Evolutionary conservation across 768 basidiomycete species (phyloP), one percentile per base, ranked within the genome.

Genomic region (Steccherinum ochraceum): DNA sequence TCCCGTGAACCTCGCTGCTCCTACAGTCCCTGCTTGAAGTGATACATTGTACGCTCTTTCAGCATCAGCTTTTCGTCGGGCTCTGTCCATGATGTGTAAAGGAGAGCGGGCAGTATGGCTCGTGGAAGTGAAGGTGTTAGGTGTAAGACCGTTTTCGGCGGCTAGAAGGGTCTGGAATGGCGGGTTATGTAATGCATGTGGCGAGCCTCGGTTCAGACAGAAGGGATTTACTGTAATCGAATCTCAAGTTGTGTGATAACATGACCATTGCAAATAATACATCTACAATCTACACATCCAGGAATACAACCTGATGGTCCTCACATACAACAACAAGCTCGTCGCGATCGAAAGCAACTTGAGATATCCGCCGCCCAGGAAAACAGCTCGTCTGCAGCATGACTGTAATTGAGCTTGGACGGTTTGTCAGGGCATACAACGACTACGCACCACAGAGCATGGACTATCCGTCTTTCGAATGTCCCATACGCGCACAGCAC

Each of bases 1-100:
- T 35, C 69, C 74, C 12, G 76, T 77, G 49, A 71, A 71, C 60
- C 75, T 70, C 48, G 71, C 64, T 51, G 77, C 82, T 51, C 82
- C 81, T 79, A 87, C 59, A 24, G 56, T 24, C 20, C 54, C 51
- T 3, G 57, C 57, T 24, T 18, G 40, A 16, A 56, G 54, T 51
- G 61, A 58, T n/a, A 60, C 27, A 12, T 61, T 49, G 41, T 61
- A 66, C 11, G 61, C 61, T 46, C 45, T 45, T n/a, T 65, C 57
- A 19, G 56, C 52, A 21, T 62, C 59, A 42, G 54, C 56, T 42
- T 56, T 58, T 30, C 61, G 59, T 18, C 54, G 55, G n/a, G 52
- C 53, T 41, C 57, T 51, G 41, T 56, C 51, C 61, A 58, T 56
- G 50, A 18, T n/a, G 16, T 35, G 44, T n/a, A n/a, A n/a, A n/a